Evolutionary conservation across 495 filamentous ascomycete genomes (phyloP), one percentile per base, ranked within the genome.

Genomic region (Xylaria bambusicola): DNA sequence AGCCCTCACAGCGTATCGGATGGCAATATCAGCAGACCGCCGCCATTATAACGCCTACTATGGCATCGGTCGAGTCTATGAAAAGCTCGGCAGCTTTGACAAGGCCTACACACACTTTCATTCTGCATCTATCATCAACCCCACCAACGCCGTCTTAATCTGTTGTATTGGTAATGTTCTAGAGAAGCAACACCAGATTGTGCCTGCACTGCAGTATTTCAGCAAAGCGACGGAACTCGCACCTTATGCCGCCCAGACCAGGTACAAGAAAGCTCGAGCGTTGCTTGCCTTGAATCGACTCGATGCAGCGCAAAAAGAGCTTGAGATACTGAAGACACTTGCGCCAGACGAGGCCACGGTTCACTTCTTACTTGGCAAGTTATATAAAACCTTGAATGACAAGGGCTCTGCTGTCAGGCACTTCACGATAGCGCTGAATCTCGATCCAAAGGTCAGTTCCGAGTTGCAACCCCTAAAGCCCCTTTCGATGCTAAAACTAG

Each of bases 41-140:
- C 84, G 95, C 13, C 92, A 97, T 73, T 98, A 97, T 75, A 97
- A 97, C 68, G 93, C 92, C 26, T 98, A 93, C 84, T 98, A 98
- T 69, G 94, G 94, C 26, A 84, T 98, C 44, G 94, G 91, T 3
- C 88, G 86, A 47, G 92, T 96, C 2, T 96, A 91, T 67, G 94
- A 98, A 70, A 96, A 93, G 69, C 86, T 96, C 70, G 94, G 94
- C 71, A 95, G 92, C 71, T 93, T 89, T 58, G 90, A 94, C 31
- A 87, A 89, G 67, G 93, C 93, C 12, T 88, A 95, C 65, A 86
- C 87, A 45, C 93, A 98, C 75, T 98, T 96, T 79, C 82, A 87
- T 47, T 86, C 89, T 47, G 94, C 94, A 10, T 84, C 88, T 3
- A 75, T 78, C 23, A 95, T 98, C 70, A 97, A 98, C 52, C 92